Evolutionary conservation across 2,329 filamentous ascomycete genomes (phyloP), one percentile per base, ranked within the genome.

Genomic region (Cladosporium sp.): DNA sequence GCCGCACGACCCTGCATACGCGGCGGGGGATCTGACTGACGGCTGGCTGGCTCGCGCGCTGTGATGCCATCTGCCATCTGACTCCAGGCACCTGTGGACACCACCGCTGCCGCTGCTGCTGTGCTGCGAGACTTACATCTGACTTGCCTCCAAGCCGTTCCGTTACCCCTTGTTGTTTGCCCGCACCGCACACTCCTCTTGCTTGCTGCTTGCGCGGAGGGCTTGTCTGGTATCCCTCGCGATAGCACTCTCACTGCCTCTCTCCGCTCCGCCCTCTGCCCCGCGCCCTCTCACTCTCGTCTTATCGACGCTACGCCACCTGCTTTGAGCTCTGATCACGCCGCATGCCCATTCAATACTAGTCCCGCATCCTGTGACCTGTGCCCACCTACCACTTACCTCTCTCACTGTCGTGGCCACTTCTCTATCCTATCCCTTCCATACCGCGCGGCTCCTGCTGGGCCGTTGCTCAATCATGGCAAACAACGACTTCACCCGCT

Each of bases 401-500:
- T 35, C 28, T 48, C 45, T 19, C 44, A 20, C 10, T 2, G 20
- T 35, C 28, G 45, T 48, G 17, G 28, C 15, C 24, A 28, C 24
- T 32, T 35, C n/a, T 13, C 17, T 15, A 19, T 48, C 34, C 45
- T 19, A 3, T 35, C 36, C 8, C 17, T 35, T 8, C 45, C 45
- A 48, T 12, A 36, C 20, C 35, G 34, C 19, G n/a, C 22, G 32
- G 25, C 17, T 50, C 28, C 15, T 13, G n/a, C 45, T 35, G 45
- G 45, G 7, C 24, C 19, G 24, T 20, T 20, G 34, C 32, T 32
- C 32, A 13, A 68, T 59, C 65, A 86, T 88, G 84, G 80, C 81
- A 68, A 85, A 82, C 58, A 83, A 89, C 57, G 90, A 96, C 68
- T 78, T 95, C 60, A 84, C 89, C 65, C 87, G 89, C 65, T 85